Evolutionary conservation across 2,329 filamentous ascomycete species (phyloP).

Genomic region (Immersiporthe knoxdaviesiana): DNA sequence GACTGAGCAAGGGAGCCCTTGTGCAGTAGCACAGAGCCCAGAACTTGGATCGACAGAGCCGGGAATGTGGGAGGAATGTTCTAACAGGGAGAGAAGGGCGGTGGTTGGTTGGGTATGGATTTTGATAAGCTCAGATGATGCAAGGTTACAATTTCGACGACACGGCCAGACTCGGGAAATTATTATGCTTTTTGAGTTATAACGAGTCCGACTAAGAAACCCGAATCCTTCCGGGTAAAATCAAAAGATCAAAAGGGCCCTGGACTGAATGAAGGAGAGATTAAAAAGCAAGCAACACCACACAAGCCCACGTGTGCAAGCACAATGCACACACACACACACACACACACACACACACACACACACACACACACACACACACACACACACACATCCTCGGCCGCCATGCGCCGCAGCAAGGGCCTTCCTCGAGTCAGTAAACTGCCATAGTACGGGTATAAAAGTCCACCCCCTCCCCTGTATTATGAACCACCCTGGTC

Average conservation of each 20-base stretch:
- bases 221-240: constrained; percentile 9
- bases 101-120: not conserved
- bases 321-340: not conserved
- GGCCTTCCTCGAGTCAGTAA: constrained; percentile 9
- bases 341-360: not conserved
- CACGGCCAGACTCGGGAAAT: not conserved
- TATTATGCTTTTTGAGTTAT: constrained; percentile 7
- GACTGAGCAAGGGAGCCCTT: not conserved
- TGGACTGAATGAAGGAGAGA: not conserved
- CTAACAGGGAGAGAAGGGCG: not conserved
- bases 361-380: too few relatives aligned
- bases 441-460: not conserved
- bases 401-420: not conserved
- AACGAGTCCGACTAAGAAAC: not conserved
- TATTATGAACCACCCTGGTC: constrained; percentile 1
- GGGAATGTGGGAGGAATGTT: not conserved
- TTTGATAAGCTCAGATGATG: not conserved
- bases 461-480: constrained; percentile 1
- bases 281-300: not conserved
- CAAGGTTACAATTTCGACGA: not conserved
- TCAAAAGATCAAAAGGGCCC: not conserved
- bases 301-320: not conserved
- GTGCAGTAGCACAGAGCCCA: not conserved
- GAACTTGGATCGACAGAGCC: not conserved
- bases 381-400: not conserved